A percentile compares a stretch with the other conserved stretches of the same genome.
phyloP scores from a whole-genome alignment of 345 rosid genomes.

The Psidium friedrichsthalianum region DNA sequence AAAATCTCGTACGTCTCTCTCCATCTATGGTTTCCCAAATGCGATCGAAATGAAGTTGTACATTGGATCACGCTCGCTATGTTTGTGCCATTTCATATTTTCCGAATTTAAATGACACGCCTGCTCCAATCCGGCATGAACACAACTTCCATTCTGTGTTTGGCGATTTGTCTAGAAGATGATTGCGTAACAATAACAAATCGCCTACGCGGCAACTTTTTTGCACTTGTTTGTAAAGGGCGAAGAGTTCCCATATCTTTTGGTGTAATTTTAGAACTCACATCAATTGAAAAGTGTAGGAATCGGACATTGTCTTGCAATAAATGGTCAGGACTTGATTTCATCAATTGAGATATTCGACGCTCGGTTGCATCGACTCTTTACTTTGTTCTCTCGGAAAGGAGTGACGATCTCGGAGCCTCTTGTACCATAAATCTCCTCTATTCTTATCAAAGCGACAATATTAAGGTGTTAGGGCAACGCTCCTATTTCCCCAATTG shows the following conservation, averaged over 20 bases:
- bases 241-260: background rate
- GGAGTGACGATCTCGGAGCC: background rate
- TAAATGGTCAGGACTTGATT: background rate
- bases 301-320: background rate
- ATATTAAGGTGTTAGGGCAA: background rate
- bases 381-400: background rate
- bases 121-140: background rate
- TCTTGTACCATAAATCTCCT: background rate
- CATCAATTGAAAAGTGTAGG: background rate
- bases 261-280: background rate
- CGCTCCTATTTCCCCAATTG: background rate
- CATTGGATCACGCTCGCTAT: background rate
- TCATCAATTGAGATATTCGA: background rate
- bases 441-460: background rate
- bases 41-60: background rate
- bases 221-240: background rate
- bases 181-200: background rate
- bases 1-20: background rate
- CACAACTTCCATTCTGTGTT: no score
- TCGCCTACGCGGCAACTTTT: background rate
- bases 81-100: background rate
- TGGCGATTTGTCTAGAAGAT: background rate
- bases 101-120: background rate
- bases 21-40: background rate
- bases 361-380: background rate